Evolutionary conservation across 106 monocot genomes (phyloP), one percentile per base, ranked within the genome.

Genomic region (Triglochin maritima): DNA sequence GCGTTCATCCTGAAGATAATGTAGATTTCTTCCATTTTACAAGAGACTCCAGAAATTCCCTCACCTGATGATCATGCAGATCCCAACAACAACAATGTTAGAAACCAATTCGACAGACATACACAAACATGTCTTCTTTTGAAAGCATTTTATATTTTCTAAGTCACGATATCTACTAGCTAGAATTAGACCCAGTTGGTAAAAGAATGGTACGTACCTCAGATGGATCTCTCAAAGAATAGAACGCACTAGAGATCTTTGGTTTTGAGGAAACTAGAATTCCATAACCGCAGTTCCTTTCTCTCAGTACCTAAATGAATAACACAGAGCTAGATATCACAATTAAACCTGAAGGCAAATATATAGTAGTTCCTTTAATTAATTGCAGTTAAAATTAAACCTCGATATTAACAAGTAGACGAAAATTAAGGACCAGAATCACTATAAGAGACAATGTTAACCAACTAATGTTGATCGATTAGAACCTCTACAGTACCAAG

Each of bases 231-330:
- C 68, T 83, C 44, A 93, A 74, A 63, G 88, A 84, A 71, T 88
- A 93, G 43, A 78, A 74, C 0, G 93, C 93, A 61, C 69, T 83
- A 51, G 84, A 74, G 68, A 86, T 86, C 51, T 93, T 93, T 3
- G 93, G 86, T 3, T 79, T 48, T 3, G 93, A 84, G 7, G 93
- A 93, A 5, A 93, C 93, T 60, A 93, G 55, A 52, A 93, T 93
- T 49, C 93, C 88, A 71, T 60, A 82, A 42, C 93, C 93, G 15
- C 66, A 69, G 43, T 77, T 79, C 14, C 78, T 59, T 46, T 78
- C 80, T 57, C 81, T 77, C 53, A 88, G 65, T 3, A 84, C 77
- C 92, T 93, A 69, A 44, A 46, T 7, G 46, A 49, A 17, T 46
- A 46, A 10, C 47, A 68, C 67, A 46, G 42, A 43, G 47, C 0